Base-by-base conservation (phyloP, 2,329 filamentous ascomycete genomes). In the Teratosphaeria destructans region DNA sequence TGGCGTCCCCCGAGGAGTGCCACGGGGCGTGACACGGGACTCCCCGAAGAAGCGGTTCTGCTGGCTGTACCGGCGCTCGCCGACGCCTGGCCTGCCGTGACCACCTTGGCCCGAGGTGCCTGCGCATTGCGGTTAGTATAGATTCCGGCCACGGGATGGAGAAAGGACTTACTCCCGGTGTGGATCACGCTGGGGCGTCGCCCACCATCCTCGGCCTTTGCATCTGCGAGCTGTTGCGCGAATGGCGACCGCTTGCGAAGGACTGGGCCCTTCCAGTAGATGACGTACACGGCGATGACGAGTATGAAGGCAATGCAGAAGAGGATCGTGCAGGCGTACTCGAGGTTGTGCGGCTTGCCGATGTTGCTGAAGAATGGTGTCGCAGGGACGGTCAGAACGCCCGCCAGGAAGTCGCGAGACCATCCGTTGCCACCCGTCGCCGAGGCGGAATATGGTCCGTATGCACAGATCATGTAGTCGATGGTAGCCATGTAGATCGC, bases 351-450 rank as follows among this genome's bases (percentile, higher is more conserved):
- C 26, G 59, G 55, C 3, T 59, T 60, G n/a, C 71, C 70, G 35
- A 74, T 73, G 64, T 74, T 79, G 19, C 73, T 63, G 68, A 80
- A 83, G 64, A 82, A 81, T 0, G 87, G 87, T 0, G 82, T 83
- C 0, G 87, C 84, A 1, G 85, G 86, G 34, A 89, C 78, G 1
- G 86, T 88, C 1, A 89, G 79, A 3, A 89, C 80, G 74, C 88
- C 88, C 1, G 87, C 88, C 0, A 90, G 76, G 74, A 90, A 87
- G 68, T 91, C 87, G 65, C 88, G 81, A 2, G 87, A 79, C 76
- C 87, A 89, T 1, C 87, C 88, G 64, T 90, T 90, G 35, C 88
- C 88, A 54, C 88, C 88, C 0, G 87, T 90, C 1, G 87, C 88
- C 0, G 86, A 89, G 1, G 87, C 86, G 1, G 86, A 85, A 71